Conservation (phyloP, 2,329 filamentous ascomycete genomes). For the Pseudogymnoascus sp. region DNA sequence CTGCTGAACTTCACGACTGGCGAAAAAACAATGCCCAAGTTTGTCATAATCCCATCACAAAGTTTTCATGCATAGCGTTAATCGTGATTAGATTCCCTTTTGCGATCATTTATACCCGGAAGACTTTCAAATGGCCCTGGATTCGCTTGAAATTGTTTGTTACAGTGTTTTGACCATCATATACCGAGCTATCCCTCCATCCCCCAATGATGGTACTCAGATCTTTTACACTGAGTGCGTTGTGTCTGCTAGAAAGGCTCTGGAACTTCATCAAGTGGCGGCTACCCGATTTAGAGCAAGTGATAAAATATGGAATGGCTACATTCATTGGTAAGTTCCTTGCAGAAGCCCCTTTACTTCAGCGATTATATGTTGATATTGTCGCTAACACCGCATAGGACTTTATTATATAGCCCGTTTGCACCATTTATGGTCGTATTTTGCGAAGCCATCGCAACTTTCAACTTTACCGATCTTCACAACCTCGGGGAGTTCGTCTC, state of each 20-base stretch:
- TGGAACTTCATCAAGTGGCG: slow-evolving; percentile 11
- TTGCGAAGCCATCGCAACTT: slow-evolving; percentile 24
- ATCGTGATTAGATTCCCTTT: neutral
- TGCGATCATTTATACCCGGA: neutral
- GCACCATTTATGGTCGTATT: slow-evolving; percentile 17
- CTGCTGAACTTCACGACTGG: neutral
- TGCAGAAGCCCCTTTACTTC: neutral
- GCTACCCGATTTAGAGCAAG: slow-evolving; percentile 4
- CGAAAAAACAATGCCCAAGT: neutral
- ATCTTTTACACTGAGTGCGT: slow-evolving; percentile 14
- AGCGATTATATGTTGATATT: neutral
- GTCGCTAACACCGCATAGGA: neutral
- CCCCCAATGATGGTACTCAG: slow-evolving; percentile 4
- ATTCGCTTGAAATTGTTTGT: slow-evolving; percentile 13
- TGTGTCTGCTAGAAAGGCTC: slow-evolving; percentile 12
- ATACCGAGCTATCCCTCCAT: slow-evolving; percentile 15
- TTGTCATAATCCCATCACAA: neutral
- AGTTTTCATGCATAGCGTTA: neutral
- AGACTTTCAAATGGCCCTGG: slow-evolving; percentile 12
- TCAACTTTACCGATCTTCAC: slow-evolving; percentile 32
- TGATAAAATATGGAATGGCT: slow-evolving; percentile 10
- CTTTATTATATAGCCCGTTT: slow-evolving; percentile 15
- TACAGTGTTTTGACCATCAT: slow-evolving; percentile 13
- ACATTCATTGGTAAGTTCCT: slow-evolving; percentile 12
- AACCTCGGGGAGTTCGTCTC: slow-evolving; percentile 37